Percentiles rank a stretch among this genome's conserved stretches.
Conservation (phyloP, 2,329 filamentous ascomycete genomes). For the Elsinoe perseae region DNA sequence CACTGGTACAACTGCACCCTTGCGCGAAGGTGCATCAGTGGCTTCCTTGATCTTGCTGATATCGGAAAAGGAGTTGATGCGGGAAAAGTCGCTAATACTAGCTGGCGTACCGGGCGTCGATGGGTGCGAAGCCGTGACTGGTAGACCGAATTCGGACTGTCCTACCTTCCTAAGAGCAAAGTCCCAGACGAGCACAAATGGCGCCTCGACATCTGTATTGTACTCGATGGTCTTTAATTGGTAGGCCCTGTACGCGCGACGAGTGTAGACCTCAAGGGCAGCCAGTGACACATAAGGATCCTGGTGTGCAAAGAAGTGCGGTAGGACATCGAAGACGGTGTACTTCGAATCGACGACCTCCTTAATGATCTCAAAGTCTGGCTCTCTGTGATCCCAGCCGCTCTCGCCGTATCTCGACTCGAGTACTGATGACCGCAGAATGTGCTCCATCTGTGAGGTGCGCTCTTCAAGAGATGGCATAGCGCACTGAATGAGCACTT, state of each 20-base stretch:
- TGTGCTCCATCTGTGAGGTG: constrained; percentile 95
- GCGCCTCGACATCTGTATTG: constrained; percentile 65
- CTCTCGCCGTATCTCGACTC: constrained; percentile 97
- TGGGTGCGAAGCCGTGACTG: constrained; percentile 69
- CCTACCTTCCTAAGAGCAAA: constrained; percentile 91
- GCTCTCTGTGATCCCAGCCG: constrained; percentile 92
- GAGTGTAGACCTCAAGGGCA: constrained; percentile 90
- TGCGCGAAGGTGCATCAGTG: constrained; percentile 66
- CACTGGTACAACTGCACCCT: constrained; percentile 90
- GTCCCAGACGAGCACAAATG: constrained; percentile 85
- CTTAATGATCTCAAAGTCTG: constrained; percentile 82
- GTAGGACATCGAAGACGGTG: constrained; percentile 93
- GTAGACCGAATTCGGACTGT: constrained; percentile 79
- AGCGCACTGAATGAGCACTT: constrained; percentile 94
- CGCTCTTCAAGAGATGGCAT: constrained; percentile 94
- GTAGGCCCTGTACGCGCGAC: constrained; percentile 94
- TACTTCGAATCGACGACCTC: constrained; percentile 98
- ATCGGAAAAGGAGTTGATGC: constrained; percentile 91
- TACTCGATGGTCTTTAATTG: constrained; percentile 84
- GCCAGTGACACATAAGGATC: constrained; percentile 93
- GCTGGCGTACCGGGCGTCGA: constrained; percentile 58
- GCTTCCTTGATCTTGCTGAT: constrained; percentile 77
- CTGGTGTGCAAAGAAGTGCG: constrained; percentile 88
- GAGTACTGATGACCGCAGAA: constrained; percentile 86
- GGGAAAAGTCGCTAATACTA: constrained; percentile 61